Evolutionary conservation across 257 asterid genomes (phyloP).

Genomic region (Salvia hispanica): DNA sequence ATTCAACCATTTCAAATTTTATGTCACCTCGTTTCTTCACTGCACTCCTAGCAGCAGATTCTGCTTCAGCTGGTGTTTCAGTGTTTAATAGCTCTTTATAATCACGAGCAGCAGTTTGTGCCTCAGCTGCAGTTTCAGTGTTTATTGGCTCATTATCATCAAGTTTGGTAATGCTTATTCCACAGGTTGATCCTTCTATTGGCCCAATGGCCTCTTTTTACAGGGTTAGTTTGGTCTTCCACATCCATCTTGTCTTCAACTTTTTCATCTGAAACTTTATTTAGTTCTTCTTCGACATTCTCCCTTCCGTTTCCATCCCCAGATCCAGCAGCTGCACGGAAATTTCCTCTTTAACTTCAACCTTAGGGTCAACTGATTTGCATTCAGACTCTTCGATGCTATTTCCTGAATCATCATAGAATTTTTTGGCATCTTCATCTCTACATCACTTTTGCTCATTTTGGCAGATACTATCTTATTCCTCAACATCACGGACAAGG

Average conservation of each 20-base stretch:
- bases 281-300: conserved; percentile 28
- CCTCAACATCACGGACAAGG: conserved; percentile 12
- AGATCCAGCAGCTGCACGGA: conserved; percentile 30
- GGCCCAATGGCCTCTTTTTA: conserved; percentile 32
- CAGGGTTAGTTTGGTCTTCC: conserved; percentile 31
- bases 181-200: conserved; percentile 24
- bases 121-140: conserved; percentile 26
- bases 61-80: conserved; percentile 30
- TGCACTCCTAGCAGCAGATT: conserved; percentile 34
- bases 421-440: conserved; percentile 53
- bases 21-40: conserved; percentile 34
- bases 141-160: conserved; percentile 30
- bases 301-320: conserved; percentile 35
- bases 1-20: conserved; percentile 36
- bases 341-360: conserved; percentile 35
- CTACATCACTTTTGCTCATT: conserved; percentile 55
- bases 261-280: conserved; percentile 26
- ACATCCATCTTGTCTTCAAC: conserved; percentile 16
- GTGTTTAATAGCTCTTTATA: not conserved
- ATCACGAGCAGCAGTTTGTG: conserved; percentile 27
- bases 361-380: no score
- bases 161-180: conserved; percentile 18
- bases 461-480: conserved; percentile 25
- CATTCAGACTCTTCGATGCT: conserved; percentile 34
- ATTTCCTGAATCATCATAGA: conserved; percentile 35